phyloP scores from a whole-genome alignment of 345 rosid genomes.

The Erodium maritimum region DNA sequence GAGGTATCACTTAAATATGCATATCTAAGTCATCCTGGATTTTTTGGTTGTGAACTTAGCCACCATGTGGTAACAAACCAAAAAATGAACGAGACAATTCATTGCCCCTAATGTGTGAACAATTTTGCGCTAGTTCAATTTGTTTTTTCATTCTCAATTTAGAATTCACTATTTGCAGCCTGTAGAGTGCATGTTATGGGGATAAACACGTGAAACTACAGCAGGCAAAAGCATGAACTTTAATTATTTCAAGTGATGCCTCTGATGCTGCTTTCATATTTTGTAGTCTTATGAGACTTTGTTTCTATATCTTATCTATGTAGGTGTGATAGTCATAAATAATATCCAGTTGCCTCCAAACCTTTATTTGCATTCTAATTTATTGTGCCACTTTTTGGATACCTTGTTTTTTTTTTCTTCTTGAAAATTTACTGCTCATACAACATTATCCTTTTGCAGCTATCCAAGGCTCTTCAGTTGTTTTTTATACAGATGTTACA shows the following conservation, averaged over 20 bases:
- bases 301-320: neutral
- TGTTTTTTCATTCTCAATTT: no score
- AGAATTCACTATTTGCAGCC: neutral
- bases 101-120: no score
- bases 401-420: neutral
- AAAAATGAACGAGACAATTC: neutral
- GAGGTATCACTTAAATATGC: neutral
- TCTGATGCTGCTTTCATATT: neutral
- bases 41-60: neutral
- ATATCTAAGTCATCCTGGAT: neutral
- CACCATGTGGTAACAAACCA: neutral
- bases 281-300: neutral
- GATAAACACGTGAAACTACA: neutral
- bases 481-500: constrained; percentile 54
- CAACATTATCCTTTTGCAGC: constrained; percentile 34
- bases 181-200: no score
- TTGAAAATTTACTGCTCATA: neutral
- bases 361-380: neutral
- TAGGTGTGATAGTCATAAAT: neutral
- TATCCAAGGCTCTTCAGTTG: constrained; percentile 54
- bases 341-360: neutral
- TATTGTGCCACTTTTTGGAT: neutral
- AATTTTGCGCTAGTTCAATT: no score
- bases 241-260: neutral
- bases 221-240: neutral